Evolutionary conservation across 2,329 filamentous ascomycete genomes (phyloP), one percentile per base, ranked within the genome.

Genomic region (Aspergillus tanneri): DNA sequence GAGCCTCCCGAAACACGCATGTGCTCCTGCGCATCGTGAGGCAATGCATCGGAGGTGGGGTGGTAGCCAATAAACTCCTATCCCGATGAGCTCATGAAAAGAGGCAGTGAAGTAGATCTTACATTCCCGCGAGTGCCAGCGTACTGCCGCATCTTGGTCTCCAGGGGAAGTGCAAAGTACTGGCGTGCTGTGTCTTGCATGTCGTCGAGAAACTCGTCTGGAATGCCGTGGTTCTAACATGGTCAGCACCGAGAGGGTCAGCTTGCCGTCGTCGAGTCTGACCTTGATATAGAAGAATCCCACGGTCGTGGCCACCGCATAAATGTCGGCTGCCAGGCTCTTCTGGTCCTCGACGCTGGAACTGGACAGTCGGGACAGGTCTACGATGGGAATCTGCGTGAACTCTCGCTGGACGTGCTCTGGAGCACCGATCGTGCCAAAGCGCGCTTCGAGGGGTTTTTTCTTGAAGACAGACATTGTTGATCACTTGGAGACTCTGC

Each of bases 251-350:
- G 11, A 25, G 24, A n/a, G n/a, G n/a, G n/a, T n/a, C n/a, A n/a
- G n/a, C n/a, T n/a, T n/a, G n/a, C n/a, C n/a, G n/a, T n/a, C n/a
- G n/a, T n/a, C n/a, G 12, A 16, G 5, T 8, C 11, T 6, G 49
- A 61, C 49, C 47, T 70, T 61, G 47, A 71, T 58, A 22, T 76
- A 75, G 59, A 78, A 76, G 56, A 77, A 77, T 4, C 74, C 72
- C 34, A 72, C 48, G 56, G 66, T 18, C 61, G 71, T 32, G 68
- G 74, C 63, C 1, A 57, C 62, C 27, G 52, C 70, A 6, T 71
- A 66, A 11, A 78, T 67, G 34, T 72, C 59, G 12, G 58, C 55
- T 2, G 75, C 72, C 3, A 77, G 65, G 6, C 58, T 58, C 40
- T 68, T 57, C 1, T 73, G 69, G 12, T 71, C 68, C 3, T 64